phyloP scores from a whole-genome alignment of 768 basidiomycete genomes.

The Mycena crocata region DNA sequence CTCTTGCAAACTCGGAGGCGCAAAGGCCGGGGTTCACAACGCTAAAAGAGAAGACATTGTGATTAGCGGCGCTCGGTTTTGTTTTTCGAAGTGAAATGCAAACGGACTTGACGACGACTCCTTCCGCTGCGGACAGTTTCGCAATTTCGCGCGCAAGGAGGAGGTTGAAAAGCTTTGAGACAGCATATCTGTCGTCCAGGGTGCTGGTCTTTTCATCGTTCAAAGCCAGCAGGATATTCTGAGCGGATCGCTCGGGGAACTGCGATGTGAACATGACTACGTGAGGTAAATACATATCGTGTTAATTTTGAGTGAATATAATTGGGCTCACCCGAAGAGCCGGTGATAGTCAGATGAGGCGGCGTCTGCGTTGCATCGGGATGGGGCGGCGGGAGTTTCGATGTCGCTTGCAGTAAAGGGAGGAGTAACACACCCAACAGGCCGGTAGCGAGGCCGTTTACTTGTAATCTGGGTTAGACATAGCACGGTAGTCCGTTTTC shows the following conservation, averaged over 20 bases:
- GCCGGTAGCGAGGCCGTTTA: conserved; percentile 20
- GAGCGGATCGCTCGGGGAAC: not conserved
- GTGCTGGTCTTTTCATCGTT: not conserved
- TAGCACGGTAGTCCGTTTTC: no score
- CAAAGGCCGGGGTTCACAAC: conserved; percentile 21
- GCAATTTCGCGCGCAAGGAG: conserved; percentile 11
- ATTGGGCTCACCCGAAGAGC: conserved; percentile 6
- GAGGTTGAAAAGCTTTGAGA: conserved; percentile 14
- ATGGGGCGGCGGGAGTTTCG: conserved; percentile 7
- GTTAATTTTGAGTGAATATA: not conserved
- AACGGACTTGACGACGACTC: conserved; percentile 20
- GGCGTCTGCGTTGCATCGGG: not conserved
- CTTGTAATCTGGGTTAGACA: conserved; percentile 24
- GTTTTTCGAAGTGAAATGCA: no score
- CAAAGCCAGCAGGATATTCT: conserved; percentile 2
- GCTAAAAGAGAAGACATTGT: not conserved
- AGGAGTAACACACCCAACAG: conserved; percentile 19
- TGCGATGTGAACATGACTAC: conserved; percentile 3
- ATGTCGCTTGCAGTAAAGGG: conserved; percentile 8
- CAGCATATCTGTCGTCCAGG: conserved; percentile 6
- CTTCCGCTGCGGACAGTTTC: not conserved
- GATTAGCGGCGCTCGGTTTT: not conserved
- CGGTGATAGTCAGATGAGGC: conserved; percentile 22
- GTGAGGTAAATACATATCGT: no score
- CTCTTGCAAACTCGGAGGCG: not conserved